These are phyloP conservation scores for Geoglossum glabrum DNA, from an alignment of 495 filamentous ascomycete species.

Conservation along the genomic window DNA sequence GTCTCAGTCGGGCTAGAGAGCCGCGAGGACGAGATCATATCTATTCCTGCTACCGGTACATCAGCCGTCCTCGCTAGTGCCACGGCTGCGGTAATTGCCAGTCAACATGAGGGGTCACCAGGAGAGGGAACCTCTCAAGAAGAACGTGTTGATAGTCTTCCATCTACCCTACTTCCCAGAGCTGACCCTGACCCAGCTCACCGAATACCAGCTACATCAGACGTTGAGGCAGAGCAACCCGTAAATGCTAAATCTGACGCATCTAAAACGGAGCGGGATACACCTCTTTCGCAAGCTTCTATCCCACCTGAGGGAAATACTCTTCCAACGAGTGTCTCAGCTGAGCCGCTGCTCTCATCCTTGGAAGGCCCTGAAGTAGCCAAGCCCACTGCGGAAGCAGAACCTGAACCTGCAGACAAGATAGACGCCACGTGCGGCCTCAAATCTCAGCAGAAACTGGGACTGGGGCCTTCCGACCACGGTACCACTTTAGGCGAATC, in stretches of 20 bases:
- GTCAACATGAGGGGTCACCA: neutral
- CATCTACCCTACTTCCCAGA: neutral
- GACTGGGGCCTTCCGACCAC: neutral
- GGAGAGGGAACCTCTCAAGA: neutral
- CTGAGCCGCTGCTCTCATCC: neutral
- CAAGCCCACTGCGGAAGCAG: neutral
- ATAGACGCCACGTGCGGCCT: neutral
- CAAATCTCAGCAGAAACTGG: neutral
- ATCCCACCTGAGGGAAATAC: neutral
- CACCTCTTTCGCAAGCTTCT: neutral
- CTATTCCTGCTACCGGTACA: neutral
- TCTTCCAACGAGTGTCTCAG: neutral
- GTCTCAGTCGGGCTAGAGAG: neutral
- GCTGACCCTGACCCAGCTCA: neutral
- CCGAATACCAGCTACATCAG: neutral
- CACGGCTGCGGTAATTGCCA: neutral
- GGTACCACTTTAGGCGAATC: neutral
- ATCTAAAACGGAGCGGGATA: neutral
- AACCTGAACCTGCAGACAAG: neutral
- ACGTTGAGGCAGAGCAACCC: neutral
- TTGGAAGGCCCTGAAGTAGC: neutral
- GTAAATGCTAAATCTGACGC: neutral
- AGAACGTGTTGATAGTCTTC: neutral
- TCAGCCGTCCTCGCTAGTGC: neutral
- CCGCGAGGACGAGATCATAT: neutral